A percentile compares a stretch with the other conserved stretches of the same genome.
Conservation (phyloP, 2,329 filamentous ascomycete species). For the Neofusicoccum sp. region DNA sequence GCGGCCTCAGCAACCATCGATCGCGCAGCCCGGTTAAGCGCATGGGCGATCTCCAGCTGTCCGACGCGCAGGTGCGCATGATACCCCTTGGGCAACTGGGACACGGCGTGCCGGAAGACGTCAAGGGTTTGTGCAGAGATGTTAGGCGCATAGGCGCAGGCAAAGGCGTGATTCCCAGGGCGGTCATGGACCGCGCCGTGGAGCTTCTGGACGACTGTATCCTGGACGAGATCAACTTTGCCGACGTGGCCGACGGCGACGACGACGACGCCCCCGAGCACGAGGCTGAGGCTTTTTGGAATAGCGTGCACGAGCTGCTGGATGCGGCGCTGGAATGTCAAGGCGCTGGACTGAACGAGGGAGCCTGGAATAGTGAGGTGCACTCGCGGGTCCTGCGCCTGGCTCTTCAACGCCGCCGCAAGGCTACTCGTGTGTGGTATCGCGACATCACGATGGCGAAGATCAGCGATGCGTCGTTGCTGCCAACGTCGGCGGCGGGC, state of each 20-base stretch:
- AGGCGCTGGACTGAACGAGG: background rate
- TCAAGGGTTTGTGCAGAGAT: background rate
- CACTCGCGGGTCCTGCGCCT: slow-evolving; percentile 14
- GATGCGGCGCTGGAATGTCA: background rate
- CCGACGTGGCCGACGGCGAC: background rate
- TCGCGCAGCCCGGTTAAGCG: slow-evolving; percentile 3
- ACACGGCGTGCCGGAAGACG: background rate
- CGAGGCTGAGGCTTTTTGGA: background rate
- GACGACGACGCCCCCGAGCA: background rate
- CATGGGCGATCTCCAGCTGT: background rate
- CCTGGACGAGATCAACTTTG: background rate
- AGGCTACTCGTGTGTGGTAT: background rate
- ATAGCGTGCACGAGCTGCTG: background rate
- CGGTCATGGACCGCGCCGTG: background rate
- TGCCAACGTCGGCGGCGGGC: background rate
- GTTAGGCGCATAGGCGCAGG: background rate
- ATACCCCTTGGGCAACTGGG: background rate
- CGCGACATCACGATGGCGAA: background rate
- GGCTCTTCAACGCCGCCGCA: background rate
- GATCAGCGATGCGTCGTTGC: background rate
- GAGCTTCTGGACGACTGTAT: background rate
- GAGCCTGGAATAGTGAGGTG: slow-evolving; percentile 18
- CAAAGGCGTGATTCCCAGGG: background rate
- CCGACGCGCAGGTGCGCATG: background rate
- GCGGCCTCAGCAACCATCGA: background rate